Base-by-base conservation (phyloP, 1,284 basidiomycete species). In the Sanghuangporus baumii region DNA sequence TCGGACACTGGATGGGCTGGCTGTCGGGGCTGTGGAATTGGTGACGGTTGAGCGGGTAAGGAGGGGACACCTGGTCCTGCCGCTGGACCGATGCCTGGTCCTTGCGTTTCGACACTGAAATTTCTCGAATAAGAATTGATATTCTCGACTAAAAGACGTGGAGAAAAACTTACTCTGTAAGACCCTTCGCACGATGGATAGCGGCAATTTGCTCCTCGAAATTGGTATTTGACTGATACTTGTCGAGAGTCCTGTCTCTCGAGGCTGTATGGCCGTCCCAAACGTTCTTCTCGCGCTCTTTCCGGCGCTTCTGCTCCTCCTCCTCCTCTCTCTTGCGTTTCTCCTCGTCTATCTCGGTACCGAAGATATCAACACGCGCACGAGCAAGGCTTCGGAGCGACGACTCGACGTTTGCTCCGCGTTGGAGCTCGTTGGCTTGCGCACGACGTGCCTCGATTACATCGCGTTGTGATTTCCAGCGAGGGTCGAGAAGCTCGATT, bases 181-280 rank as follows among this genome's bases (percentile, higher is more conserved):
- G 81, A 74, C 92, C 93, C 73, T 94, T 93, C 26, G 92, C 85
- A 64, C 91, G 88, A 76, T 96, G 94, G 65, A 96, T 92, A 55
- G 93, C 93, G 50, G 93, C 92, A 74, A 97, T 96, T 73, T 96
- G 94, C 71, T 96, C 93, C 76, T 97, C 94, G 72, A 96, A 87
- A 72, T 92, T 94, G 77, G 92, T 93, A 67, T 89, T 90, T 14
- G 87, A 87, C 62, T 94, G 93, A 79, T 89, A 98, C 68, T 93
- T 93, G 79, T 94, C 88, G 70, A 94, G 79, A 0, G 93, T 95
- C 70, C 86, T 87, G 52, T 88, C 87, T 74, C 94, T 96, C 57
- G 92, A 91, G 56, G 91, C 89, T 2, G 94, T 94, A 74, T 96
- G 94, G 70, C 94, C 95, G 74, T 97, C 94, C 94, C 95, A 97